These are phyloP conservation scores for Hypoxylon fuscum DNA, from an alignment of 495 filamentous ascomycete species.

Conservation along the genomic window DNA sequence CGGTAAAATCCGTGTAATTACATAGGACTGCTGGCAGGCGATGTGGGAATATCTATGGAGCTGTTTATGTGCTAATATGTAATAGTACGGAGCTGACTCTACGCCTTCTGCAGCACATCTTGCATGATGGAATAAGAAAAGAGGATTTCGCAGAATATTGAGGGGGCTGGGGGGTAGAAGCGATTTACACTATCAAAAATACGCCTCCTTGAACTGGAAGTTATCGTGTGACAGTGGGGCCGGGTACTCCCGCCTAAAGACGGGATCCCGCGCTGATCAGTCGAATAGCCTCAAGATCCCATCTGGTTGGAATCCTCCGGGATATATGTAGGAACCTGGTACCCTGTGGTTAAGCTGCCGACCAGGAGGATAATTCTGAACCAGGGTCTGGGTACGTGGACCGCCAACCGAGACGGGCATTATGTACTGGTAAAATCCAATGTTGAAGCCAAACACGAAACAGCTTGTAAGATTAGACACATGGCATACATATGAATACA, in stretches of 20 bases:
- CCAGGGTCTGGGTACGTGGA: background rate
- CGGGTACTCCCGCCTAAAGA: constrained; percentile 26
- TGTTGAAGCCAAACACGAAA: too few species aligned
- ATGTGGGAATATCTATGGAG: background rate
- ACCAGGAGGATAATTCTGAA: background rate
- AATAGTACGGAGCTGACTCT: too few species aligned
- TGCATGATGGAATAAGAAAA: too few species aligned
- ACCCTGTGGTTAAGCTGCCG: too few species aligned
- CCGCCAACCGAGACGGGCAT: constrained; percentile 20
- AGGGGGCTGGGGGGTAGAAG: background rate
- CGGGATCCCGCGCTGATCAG: constrained; percentile 15
- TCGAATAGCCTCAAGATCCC: background rate
- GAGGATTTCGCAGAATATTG: too few species aligned
- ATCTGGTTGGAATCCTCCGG: background rate
- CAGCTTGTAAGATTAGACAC: background rate
- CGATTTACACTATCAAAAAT: too few species aligned
- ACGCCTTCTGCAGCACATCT: too few species aligned
- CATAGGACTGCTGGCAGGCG: background rate
- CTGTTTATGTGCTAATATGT: too few species aligned
- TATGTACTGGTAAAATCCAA: background rate
- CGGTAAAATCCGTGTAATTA: background rate
- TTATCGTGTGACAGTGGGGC: too few species aligned
- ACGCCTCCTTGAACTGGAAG: too few species aligned
- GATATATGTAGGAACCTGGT: background rate
- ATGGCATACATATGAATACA: too few species aligned